These are phyloP conservation scores for Cladosporium sp. DNA, from an alignment of 2,329 filamentous ascomycete genomes.

Conservation along the genomic window DNA sequence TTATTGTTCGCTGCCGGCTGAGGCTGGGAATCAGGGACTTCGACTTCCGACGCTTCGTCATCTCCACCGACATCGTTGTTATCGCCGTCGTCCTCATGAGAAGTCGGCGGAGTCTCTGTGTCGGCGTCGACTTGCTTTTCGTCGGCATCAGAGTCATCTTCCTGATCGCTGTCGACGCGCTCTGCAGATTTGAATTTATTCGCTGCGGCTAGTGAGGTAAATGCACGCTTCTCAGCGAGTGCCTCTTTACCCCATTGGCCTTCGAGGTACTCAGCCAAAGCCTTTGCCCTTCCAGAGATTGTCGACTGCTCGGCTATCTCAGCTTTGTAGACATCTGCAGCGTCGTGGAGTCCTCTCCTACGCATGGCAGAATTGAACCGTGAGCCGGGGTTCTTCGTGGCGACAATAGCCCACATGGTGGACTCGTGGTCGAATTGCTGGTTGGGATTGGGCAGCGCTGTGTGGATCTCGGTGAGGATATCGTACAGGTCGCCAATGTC, in stretches of 20 bases:
- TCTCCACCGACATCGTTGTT: background rate
- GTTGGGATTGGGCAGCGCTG: constrained; percentile 23
- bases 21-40: background rate
- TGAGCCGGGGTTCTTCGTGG: constrained; percentile 29
- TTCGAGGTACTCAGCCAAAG: constrained; percentile 26
- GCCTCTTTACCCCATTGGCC: constrained; percentile 12
- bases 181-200: constrained; percentile 9
- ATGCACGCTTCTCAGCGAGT: constrained; percentile 4
- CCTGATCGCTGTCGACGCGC: constrained; percentile 5
- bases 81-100: background rate
- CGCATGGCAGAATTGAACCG: constrained; percentile 30
- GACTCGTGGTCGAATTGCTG: constrained; percentile 34
- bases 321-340: constrained; percentile 5
- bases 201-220: background rate
- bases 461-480: constrained; percentile 39
- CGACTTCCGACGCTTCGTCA: background rate
- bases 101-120: constrained; percentile 1
- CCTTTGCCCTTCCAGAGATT: constrained; percentile 12
- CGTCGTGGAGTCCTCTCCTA: constrained; percentile 31
- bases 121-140: background rate
- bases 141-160: background rate
- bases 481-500: constrained; percentile 44
- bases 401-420: constrained; percentile 39
- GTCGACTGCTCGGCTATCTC: background rate
- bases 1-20: background rate